Evolutionary conservation across 441 rosid genomes (phyloP), one percentile per base, ranked within the genome.

Genomic region (Mallotus japonicus): DNA sequence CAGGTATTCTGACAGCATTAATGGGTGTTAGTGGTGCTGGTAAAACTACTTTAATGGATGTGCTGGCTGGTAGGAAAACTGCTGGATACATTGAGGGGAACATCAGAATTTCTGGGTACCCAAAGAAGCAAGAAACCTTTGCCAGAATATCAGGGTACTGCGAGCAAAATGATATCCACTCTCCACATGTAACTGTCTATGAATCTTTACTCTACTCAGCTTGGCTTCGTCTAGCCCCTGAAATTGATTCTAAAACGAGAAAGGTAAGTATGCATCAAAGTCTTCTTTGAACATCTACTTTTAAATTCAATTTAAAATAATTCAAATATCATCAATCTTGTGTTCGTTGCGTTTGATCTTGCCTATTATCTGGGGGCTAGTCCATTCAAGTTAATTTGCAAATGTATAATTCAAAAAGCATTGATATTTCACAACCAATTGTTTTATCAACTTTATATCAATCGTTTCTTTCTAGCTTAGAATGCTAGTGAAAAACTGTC

Each of bases 1-100:
- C 98, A 28, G 98, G 98, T 6, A 92, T 93, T 71, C 91, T 93
- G 17, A 91, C 96, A 9, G 97, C 98, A 68, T 79, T 92, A 70
- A 92, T 93, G 92, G 98, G 98, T 49, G 93, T 90, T 34, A 90
- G 91, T 40, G 98, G 98, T 12, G 95, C 98, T 47, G 97, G 98
- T 28, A 93, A 44, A 78, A 85, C 88, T 46, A 85, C 86, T 17
- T 50, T 85, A 67, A 79, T 85, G 88, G 88, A 85, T 77, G 86
- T 83, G 54, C 65, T 85, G 65, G 88, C 88, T n/a, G 86, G 88
- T 42, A 77, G 88, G 61, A 85, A 85, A 74, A 85, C 86, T 8
- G 80, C 79, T 61, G 86, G 88, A 28, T 77, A 85, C 67, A 77
- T 81, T 11, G 86, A 85, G 20, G 88, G 9, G 73, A 10, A 61